phyloP scores from a whole-genome alignment of 192 early-diverging fungal species.

The Rhizophagus prolifer region DNA sequence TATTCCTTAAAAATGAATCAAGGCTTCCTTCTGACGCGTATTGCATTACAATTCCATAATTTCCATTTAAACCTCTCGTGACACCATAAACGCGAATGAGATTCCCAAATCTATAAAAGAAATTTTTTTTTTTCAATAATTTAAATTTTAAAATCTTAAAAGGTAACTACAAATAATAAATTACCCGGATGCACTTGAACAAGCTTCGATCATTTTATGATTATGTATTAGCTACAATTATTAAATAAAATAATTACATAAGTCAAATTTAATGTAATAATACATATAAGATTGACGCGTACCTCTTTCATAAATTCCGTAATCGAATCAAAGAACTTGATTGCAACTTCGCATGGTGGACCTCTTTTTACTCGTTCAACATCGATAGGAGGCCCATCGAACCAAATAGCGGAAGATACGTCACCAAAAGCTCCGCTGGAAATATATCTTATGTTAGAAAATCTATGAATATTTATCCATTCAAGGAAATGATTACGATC shows the following conservation, averaged over 20 bases:
- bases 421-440: neutral
- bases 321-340: neutral
- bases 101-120: neutral
- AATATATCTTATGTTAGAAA: neutral
- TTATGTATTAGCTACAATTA: too few relatives aligned
- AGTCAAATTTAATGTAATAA: neutral
- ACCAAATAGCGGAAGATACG: neutral
- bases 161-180: too few relatives aligned
- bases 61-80: neutral
- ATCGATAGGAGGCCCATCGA: neutral
- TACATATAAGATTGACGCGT: neutral
- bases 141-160: too few relatives aligned
- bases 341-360: neutral
- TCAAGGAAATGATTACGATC: neutral
- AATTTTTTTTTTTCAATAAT: too few relatives aligned
- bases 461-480: neutral
- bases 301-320: neutral
- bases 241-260: neutral
- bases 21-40: neutral
- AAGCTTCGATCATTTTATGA: neutral
- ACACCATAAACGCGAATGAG: neutral
- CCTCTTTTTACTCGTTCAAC: neutral
- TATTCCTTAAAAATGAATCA: neutral
- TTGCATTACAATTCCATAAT: neutral
- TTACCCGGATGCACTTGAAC: neutral